Conservation (phyloP, 179 eudicot species). For the Drosera spatulata region DNA sequence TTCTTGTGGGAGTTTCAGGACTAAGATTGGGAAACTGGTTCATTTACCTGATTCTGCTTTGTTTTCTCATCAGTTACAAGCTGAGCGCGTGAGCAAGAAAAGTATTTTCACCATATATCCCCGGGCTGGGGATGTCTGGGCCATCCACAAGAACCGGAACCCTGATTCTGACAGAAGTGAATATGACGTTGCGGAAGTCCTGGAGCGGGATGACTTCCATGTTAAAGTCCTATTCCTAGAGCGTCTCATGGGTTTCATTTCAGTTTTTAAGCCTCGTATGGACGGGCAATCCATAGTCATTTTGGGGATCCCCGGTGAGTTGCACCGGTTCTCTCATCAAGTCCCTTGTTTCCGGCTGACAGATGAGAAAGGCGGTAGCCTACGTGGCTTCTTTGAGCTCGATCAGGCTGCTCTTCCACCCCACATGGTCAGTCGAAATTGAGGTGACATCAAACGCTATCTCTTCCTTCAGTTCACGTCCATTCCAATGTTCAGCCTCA, state of each 20-base stretch:
- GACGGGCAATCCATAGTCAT: conserved; percentile 12
- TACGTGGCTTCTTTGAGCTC: conserved; percentile 55
- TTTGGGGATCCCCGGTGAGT: conserved; percentile 19
- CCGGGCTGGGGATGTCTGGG: conserved; percentile 50
- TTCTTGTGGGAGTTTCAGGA: too few species aligned
- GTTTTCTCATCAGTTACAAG: too few species aligned
- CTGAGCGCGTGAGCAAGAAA: conserved; percentile 1
- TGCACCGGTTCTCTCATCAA: conserved; percentile 51
- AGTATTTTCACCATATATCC: conserved; percentile 31
- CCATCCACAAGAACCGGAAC: conserved; percentile 52
- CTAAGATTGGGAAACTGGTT: too few species aligned
- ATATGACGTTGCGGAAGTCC: too few species aligned
- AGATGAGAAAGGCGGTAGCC: conserved; percentile 32
- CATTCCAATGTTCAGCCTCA: too few species aligned
- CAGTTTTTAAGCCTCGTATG: conserved; percentile 34
- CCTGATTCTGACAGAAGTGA: not conserved
- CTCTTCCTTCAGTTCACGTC: too few species aligned
- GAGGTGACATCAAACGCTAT: not conserved
- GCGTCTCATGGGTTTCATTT: conserved; percentile 23
- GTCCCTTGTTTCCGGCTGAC: conserved; percentile 46
- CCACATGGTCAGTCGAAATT: conserved; percentile 4
- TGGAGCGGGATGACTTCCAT: conserved; percentile 8
- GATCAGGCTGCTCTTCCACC: conserved; percentile 52
- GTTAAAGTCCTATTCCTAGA: conserved; percentile 25
- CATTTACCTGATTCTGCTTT: too few species aligned